Evolutionary conservation across 164 flowering plant genomes (phyloP).

Genomic region (Aristolochia fimbriata): DNA sequence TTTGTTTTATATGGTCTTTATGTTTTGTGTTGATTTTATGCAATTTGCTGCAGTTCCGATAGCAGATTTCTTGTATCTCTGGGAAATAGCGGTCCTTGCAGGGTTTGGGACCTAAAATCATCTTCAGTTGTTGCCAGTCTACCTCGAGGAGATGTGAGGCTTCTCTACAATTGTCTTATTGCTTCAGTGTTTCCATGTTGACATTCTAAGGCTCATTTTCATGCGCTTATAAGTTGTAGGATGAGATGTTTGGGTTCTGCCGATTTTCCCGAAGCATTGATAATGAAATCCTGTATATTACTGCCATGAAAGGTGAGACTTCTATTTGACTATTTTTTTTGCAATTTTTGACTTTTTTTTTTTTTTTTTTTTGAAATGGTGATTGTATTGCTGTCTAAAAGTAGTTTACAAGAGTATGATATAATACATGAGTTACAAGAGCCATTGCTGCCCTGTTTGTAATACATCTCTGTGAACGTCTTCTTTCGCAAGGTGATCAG

Average conservation of each 20-base stretch:
- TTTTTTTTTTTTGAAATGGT: no score
- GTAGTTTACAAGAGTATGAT: no score
- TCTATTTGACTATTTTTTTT: background rate
- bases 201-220: background rate
- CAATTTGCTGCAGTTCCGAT: constrained; percentile 52
- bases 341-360: no score
- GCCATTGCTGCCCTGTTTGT: no score
- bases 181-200: background rate
- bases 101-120: constrained; percentile 75
- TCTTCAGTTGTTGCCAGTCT: constrained; percentile 47
- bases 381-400: no score
- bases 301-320: constrained; percentile 52
- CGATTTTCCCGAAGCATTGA: constrained; percentile 53
- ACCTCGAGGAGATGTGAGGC: constrained; percentile 52
- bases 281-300: constrained; percentile 45
- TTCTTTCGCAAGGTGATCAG: no score
- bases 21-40: constrained; percentile 9
- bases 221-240: constrained; percentile 32
- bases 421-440: no score
- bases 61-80: constrained; percentile 71
- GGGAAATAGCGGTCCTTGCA: constrained; percentile 65
- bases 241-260: constrained; percentile 66
- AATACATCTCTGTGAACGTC: no score
- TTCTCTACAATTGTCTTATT: background rate
- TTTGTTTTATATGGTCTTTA: background rate